phyloP scores from a whole-genome alignment of 305 asterid genomes.

The Fraxinus floribunda region DNA sequence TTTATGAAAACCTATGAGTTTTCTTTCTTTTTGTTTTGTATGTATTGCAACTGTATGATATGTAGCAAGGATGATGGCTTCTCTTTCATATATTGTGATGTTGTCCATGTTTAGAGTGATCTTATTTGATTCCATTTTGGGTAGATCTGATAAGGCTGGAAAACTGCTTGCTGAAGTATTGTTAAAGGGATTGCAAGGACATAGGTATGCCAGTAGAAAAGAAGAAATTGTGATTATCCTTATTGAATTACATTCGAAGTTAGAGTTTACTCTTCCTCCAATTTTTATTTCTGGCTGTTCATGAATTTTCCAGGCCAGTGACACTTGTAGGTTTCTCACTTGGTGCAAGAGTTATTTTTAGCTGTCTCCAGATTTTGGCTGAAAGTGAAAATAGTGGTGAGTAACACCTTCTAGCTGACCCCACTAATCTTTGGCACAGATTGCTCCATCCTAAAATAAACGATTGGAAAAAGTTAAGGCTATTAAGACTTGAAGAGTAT shows the following conservation, averaged over 20 bases:
- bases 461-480: not conserved
- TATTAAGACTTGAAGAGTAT: not conserved
- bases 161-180: constrained; percentile 83
- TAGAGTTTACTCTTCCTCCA: constrained; percentile 3
- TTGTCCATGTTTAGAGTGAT: constrained; percentile 6
- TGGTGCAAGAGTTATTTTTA: constrained; percentile 92
- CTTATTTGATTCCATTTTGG: constrained; percentile 27
- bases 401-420: not conserved
- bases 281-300: constrained; percentile 18
- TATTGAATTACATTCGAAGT: constrained; percentile 16
- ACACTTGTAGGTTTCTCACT: constrained; percentile 96
- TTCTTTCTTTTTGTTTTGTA: not conserved
- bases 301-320: constrained; percentile 77
- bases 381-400: constrained; percentile 58
- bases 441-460: not conserved
- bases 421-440: not conserved
- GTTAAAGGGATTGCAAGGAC: constrained; percentile 87
- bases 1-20: not conserved
- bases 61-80: not conserved
- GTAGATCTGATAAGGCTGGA: constrained; percentile 92
- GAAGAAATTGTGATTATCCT: not conserved
- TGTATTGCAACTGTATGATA: not conserved
- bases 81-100: constrained; percentile 9
- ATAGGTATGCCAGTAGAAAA: constrained; percentile 46
- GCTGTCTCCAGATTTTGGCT: constrained; percentile 84